Percentiles rank a stretch among this genome's conserved stretches.
Evolutionary conservation across 192 early-diverging fungal genomes (phyloP).

Genomic region (Gorgonomyces haynaldii): DNA sequence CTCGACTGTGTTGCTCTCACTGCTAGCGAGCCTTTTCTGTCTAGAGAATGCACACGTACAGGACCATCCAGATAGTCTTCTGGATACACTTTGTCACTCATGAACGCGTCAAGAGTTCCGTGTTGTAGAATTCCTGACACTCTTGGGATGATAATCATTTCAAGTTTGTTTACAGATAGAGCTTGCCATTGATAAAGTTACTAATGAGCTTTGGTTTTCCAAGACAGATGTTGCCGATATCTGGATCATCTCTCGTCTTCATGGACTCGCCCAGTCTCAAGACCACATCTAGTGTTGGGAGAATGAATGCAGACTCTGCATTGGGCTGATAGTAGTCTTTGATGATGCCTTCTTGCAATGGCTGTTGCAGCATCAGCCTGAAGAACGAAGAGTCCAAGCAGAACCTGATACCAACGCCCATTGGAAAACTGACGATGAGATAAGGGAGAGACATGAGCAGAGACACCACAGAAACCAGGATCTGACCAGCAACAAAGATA

Average conservation of each 20-base stretch:
- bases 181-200: background rate
- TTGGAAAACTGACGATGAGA: background rate
- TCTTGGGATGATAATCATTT: no score
- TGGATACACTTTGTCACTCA: no score
- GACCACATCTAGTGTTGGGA: background rate
- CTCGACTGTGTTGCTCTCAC: no score
- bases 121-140: no score
- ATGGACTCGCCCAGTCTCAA: slow-evolving; percentile 1
- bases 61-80: no score
- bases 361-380: background rate
- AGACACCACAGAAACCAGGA: background rate
- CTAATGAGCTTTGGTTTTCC: slow-evolving; percentile 3
- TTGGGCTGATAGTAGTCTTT: background rate
- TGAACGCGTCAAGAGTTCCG: no score
- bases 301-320: background rate
- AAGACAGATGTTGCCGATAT: background rate
- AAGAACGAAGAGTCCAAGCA: background rate
- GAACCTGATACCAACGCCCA: background rate
- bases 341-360: background rate
- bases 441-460: background rate
- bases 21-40: no score
- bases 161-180: slow-evolving; percentile 4
- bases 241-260: background rate
- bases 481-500: background rate
- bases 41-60: no score